Percentiles rank a stretch among this genome's conserved stretches.
phyloP scores from a whole-genome alignment of 176 grass and related monocot genomes.

The Rhynchospora pubera region DNA sequence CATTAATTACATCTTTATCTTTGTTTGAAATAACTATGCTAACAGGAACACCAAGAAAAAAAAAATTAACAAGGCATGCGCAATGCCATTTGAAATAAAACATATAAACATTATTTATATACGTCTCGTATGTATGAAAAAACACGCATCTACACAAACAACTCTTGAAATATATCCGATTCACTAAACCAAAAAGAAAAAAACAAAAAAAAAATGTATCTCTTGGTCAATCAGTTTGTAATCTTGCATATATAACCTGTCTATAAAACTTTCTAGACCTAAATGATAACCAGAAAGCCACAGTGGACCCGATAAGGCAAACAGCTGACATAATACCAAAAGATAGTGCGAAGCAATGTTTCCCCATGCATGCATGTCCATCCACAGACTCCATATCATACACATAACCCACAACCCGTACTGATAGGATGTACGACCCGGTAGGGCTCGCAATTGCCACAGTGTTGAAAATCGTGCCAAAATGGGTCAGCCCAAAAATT shows the following conservation, averaged over 20 bases:
- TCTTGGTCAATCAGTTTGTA: background rate
- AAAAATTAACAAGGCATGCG: background rate
- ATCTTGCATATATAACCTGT: slow-evolving; percentile 31
- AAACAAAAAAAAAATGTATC: too few relatives aligned
- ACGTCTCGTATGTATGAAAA: background rate
- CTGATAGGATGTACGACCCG: slow-evolving; percentile 38
- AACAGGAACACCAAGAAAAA: background rate
- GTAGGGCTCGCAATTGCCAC: slow-evolving; percentile 37
- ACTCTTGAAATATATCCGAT: too few relatives aligned
- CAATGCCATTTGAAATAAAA: background rate
- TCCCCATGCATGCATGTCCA: slow-evolving; percentile 21
- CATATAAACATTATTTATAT: background rate
- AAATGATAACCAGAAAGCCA: slow-evolving; percentile 26
- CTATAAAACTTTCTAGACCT: slow-evolving; percentile 37
- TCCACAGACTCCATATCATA: slow-evolving; percentile 37
- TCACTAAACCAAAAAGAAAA: too few relatives aligned
- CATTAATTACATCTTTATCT: background rate
- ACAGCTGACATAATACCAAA: slow-evolving; percentile 35
- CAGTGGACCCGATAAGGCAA: slow-evolving; percentile 22
- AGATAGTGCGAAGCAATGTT: slow-evolving; percentile 33
- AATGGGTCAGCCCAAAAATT: slow-evolving; percentile 38
- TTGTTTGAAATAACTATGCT: background rate
- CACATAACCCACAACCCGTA: slow-evolving; percentile 40
- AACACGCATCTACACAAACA: background rate
- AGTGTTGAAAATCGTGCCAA: slow-evolving; percentile 48